Evolutionary conservation across 1,139 yeast genomes (phyloP), one percentile per base, ranked within the genome.

Genomic region (Pichia sp.): DNA sequence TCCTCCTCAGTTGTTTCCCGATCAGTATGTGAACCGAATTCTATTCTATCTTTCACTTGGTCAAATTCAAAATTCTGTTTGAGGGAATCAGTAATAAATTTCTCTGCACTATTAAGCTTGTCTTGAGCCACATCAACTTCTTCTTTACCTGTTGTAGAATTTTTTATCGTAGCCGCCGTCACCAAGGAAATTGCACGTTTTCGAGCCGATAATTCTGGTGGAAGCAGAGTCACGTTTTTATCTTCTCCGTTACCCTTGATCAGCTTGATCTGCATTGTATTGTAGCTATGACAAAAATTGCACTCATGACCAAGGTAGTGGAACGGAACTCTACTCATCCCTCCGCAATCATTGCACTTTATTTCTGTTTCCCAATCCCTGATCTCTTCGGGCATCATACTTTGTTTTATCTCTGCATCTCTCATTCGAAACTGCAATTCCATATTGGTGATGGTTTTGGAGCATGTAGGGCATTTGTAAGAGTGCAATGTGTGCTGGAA

Each of bases 391-490:
- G 96, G 96, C 56, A 88, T 64, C 7, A 79, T 81, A 55, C 82
- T 86, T 49, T 74, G 74, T 26, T 63, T 67, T 36, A 88, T 85
- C 56, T 88, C 96, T 51, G 74, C 77, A 56, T 88, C 96, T 45
- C 86, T 63, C 27, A 87, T 79, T 33, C 96, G 64, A 54, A 88
- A 88, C 55, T 85, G 86, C 1, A 93, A 77, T 48, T 84, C 95
- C 74, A 88, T 87, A 59, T 86, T 85, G 27, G 82, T 69, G 30
- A 88, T 74, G 0, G 95, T 80, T 47, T 84, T 77, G 36, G 85
- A 79, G 55, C 97, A 88, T 3, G 86, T 70, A 1, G 97, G 97
- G 58, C 97, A 88, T 55, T 84, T 84, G 64, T 85, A 87, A 16
- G 85, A 76, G 53, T 83, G 86, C 47, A 77, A 72, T 15, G 86